phyloP scores from a whole-genome alignment of 371 early-diverging fungal genomes.

The Syncephalastrum contaminatum region DNA sequence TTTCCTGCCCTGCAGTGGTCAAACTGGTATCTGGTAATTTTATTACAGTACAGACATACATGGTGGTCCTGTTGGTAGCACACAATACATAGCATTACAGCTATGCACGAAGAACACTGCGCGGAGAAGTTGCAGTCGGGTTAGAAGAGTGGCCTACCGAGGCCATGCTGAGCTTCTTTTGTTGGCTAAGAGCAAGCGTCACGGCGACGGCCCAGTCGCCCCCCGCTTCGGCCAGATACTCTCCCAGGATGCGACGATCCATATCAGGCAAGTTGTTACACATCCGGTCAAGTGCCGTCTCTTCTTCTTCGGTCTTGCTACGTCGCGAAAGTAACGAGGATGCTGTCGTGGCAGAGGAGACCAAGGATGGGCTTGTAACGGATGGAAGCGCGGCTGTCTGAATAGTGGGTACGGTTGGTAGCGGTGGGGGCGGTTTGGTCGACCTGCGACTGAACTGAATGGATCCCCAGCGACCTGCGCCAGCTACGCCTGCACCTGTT shows the following conservation, averaged over 20 bases:
- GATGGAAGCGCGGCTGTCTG: neutral
- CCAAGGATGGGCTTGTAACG: neutral
- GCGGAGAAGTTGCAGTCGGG: no score
- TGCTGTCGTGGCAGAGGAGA: constrained; percentile 3
- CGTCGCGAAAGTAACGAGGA: constrained; percentile 6
- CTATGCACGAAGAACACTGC: no score
- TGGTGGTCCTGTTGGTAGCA: no score
- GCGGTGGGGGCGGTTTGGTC: constrained; percentile 1
- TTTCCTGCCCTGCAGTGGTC: no score
- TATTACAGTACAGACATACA: no score
- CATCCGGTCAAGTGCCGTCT: constrained; percentile 27
- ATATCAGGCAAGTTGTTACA: constrained; percentile 41
- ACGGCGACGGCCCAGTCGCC: constrained; percentile 48
- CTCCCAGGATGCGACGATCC: constrained; percentile 31
- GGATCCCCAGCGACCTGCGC: constrained; percentile 7
- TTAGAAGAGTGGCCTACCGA: no score
- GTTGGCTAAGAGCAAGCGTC: constrained; percentile 40
- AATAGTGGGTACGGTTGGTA: neutral
- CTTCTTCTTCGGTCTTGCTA: constrained; percentile 1
- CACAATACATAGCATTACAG: no score
- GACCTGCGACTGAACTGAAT: constrained; percentile 1
- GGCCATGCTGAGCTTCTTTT: constrained; percentile 10
- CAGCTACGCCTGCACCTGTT: neutral
- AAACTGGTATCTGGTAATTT: no score
- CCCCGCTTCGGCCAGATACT: constrained; percentile 35